A percentile compares a stretch with the other conserved stretches of the same genome.
Evolutionary conservation across 2,329 filamentous ascomycete species (phyloP).

Genomic region (Xylaria arbuscula): DNA sequence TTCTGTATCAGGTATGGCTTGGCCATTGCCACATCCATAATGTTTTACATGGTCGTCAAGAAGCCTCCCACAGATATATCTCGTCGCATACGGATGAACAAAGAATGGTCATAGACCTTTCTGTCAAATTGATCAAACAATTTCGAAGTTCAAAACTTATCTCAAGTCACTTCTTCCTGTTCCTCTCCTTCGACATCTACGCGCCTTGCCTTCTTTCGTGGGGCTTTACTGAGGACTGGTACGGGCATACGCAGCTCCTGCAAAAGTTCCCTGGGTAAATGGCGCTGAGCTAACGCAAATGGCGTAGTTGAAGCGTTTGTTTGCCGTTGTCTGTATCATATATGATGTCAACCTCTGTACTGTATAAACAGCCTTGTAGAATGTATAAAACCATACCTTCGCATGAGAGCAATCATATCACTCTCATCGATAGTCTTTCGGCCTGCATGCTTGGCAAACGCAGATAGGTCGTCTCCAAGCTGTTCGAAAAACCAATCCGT

Average conservation of each 20-base stretch:
- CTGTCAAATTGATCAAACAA: slow-evolving; percentile 21
- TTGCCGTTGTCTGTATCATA: slow-evolving; percentile 76
- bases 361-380: slow-evolving; percentile 25
- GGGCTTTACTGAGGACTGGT: slow-evolving; percentile 62
- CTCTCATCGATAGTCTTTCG: slow-evolving; percentile 87
- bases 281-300: slow-evolving; percentile 85
- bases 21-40: slow-evolving; percentile 85
- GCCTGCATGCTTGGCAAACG: slow-evolving; percentile 83
- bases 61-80: slow-evolving; percentile 81
- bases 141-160: slow-evolving; percentile 9
- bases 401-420: slow-evolving; percentile 85
- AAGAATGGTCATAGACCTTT: slow-evolving; percentile 70
- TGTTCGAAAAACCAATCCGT: slow-evolving; percentile 96
- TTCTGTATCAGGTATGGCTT: slow-evolving; percentile 78
- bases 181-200: slow-evolving; percentile 58
- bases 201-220: slow-evolving; percentile 53
- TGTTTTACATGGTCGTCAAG: slow-evolving; percentile 95
- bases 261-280: slow-evolving; percentile 83
- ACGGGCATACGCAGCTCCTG: slow-evolving; percentile 82
- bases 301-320: slow-evolving; percentile 76
- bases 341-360: slow-evolving; percentile 40
- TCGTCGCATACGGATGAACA: slow-evolving; percentile 79
- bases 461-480: slow-evolving; percentile 79
- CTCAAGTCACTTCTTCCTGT: slow-evolving; percentile 53
- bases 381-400: slow-evolving; percentile 69